Conservation (phyloP, 2,329 filamentous ascomycete species). For the Byssochlamys sp. region DNA sequence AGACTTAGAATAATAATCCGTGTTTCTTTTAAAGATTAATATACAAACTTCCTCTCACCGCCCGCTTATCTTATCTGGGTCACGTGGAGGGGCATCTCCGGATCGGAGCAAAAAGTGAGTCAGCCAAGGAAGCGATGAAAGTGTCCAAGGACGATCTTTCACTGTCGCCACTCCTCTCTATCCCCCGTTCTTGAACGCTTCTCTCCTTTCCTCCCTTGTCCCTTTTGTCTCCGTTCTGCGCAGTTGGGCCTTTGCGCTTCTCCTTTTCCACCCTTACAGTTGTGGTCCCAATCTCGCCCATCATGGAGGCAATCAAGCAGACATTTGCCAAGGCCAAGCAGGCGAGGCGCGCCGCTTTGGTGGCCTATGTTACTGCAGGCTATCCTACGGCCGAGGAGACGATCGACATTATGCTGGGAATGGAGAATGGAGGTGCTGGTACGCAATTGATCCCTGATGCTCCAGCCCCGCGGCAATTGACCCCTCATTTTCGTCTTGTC, state of each 20-base stretch:
- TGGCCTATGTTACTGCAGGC: conserved; percentile 93
- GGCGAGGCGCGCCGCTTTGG: conserved; percentile 63
- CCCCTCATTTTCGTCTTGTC: not conserved
- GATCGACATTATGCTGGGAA: conserved; percentile 70
- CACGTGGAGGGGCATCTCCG: not conserved
- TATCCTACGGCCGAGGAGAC: conserved; percentile 77
- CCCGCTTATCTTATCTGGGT: not conserved
- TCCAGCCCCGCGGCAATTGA: not conserved
- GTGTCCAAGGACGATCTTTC: not conserved
- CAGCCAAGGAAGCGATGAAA: not conserved
- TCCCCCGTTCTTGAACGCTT: not conserved
- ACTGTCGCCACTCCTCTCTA: not conserved
- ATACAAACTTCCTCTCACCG: not conserved
- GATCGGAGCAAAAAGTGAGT: not conserved
- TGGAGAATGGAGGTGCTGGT: conserved; percentile 91
- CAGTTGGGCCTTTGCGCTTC: not conserved
- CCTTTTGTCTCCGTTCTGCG: not conserved
- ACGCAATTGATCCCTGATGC: conserved; percentile 19
- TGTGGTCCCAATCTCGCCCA: conserved; percentile 9
- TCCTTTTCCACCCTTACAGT: not conserved
- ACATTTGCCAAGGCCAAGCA: conserved; percentile 50
- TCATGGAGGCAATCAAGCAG: conserved; percentile 46
- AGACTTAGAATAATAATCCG: too few relatives aligned
- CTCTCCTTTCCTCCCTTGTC: not conserved
- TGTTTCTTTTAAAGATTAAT: too few relatives aligned